Evolutionary conservation across 257 asterid genomes (phyloP).

Genomic region (Coffea eugenioides): DNA sequence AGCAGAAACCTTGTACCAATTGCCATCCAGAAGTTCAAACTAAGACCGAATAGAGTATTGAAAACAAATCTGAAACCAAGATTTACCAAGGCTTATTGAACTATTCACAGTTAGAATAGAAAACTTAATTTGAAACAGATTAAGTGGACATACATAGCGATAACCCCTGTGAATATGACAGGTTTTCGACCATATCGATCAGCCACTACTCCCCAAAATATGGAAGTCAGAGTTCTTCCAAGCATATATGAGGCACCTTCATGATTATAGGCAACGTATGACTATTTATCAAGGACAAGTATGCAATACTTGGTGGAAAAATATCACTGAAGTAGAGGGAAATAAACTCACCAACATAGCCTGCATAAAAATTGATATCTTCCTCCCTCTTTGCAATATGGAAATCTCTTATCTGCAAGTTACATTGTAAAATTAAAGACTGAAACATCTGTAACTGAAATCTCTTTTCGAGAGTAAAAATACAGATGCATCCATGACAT

Average conservation of each 20-base stretch:
- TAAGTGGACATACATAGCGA: constrained; percentile 24
- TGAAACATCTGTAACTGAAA: neutral
- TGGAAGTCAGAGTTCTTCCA: constrained; percentile 87
- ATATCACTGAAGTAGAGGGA: neutral
- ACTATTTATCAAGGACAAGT: neutral
- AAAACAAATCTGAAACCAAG: constrained; percentile 60
- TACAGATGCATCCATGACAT: neutral
- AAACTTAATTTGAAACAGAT: neutral
- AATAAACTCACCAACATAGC: constrained; percentile 35
- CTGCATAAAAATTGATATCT: constrained; percentile 45
- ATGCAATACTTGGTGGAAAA: neutral
- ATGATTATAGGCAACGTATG: constrained; percentile 8
- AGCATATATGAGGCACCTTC: constrained; percentile 75
- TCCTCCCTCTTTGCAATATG: constrained; percentile 35
- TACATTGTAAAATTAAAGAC: neutral
- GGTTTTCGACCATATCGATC: constrained; percentile 89
- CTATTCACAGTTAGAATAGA: neutral
- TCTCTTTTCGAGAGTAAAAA: neutral
- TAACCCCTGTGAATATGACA: constrained; percentile 58
- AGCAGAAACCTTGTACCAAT: constrained; percentile 67
- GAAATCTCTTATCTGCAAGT: constrained; percentile 38
- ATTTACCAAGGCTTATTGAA: neutral
- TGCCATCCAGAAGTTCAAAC: constrained; percentile 90
- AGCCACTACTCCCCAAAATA: constrained; percentile 71
- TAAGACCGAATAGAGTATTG: constrained; percentile 73